phyloP scores from a whole-genome alignment of 441 rosid species.

The Croton setiger region DNA sequence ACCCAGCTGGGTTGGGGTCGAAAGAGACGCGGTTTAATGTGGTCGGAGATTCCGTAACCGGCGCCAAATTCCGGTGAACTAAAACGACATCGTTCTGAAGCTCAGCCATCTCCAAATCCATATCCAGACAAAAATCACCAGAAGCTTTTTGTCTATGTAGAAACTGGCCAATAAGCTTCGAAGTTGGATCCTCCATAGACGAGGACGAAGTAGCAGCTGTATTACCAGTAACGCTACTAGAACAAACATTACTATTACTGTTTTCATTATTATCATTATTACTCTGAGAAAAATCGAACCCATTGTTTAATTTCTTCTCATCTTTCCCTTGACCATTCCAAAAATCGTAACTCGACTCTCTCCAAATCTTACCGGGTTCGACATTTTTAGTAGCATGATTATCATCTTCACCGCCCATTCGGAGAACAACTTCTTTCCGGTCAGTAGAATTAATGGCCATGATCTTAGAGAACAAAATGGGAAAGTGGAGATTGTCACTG shows the following conservation, averaged over 20 bases:
- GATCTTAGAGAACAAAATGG: neutral
- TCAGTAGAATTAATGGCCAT: slow-evolving; percentile 33
- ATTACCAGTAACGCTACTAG: too few relatives aligned
- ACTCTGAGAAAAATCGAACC: slow-evolving; percentile 18
- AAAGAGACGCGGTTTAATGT: slow-evolving; percentile 37
- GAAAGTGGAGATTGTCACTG: neutral
- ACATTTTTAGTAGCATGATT: neutral
- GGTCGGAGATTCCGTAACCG: slow-evolving; percentile 28
- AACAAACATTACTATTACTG: neutral
- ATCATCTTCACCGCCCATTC: slow-evolving; percentile 32
- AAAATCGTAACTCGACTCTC: slow-evolving; percentile 55
- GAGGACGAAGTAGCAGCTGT: slow-evolving; percentile 5
- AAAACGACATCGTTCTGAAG: slow-evolving; percentile 20
- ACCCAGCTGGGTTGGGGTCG: slow-evolving; percentile 26
- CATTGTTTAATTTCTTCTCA: neutral
- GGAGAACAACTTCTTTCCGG: slow-evolving; percentile 38
- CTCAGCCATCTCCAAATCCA: slow-evolving; percentile 56
- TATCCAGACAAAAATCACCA: slow-evolving; percentile 66
- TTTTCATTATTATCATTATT: neutral
- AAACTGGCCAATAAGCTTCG: slow-evolving; percentile 70
- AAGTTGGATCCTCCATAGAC: slow-evolving; percentile 53
- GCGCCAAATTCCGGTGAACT: slow-evolving; percentile 13
- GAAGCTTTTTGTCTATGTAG: slow-evolving; percentile 64
- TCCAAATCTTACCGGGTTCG: slow-evolving; percentile 31
- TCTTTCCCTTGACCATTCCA: slow-evolving; percentile 23